Evolutionary conservation across 2,329 filamentous ascomycete species (phyloP), one percentile per base, ranked within the genome.

Genomic region (Pseudogymnoascus verrucosus): DNA sequence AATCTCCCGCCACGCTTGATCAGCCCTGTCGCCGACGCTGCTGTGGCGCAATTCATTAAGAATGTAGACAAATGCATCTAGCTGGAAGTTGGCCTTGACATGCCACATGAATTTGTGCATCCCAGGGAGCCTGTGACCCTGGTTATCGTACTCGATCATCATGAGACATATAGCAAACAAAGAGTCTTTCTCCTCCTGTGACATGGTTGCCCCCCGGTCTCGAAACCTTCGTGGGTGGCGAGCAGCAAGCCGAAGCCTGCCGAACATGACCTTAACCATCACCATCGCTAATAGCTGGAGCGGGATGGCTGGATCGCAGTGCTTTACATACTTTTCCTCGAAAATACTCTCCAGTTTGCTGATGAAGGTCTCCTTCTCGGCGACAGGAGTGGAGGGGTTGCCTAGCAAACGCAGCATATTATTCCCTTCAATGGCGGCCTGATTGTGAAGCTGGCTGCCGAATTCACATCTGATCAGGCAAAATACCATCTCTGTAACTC

Each of bases 401-500:
- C 36, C 40, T 37, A 64, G 11, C 11, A 36, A 34, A 34, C 16
- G 51, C 51, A 57, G 10, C 28, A 36, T 36, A 16, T 8, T 57
- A 57, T 36, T 57, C n/a, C 28, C 51, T 34, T 57, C 51, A 12
- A 34, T 36, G 11, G 51, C 47, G 1, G 47, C 28, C n/a, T 57
- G 51, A 4, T 21, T 42, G 19, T 61, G 62, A 19, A 39, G 36
- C 57, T 44, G 36, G 42, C 23, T 21, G n/a, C 54, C 76, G 44
- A 76, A 67, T 59, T 76, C 74, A 59, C 69, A 73, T 7, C 73
- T 68, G 37, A 73, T 67, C 2, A 75, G 67, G 28, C 71, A 73
- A 63, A 75, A 77, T 0, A 76, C 67, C 79, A 81, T 81, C 60
- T 82, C 79, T 0, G 79, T 80, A 0, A 75, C 67, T 0, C 80